A percentile compares a stretch with the other conserved stretches of the same genome.
Conservation (phyloP, 2,329 filamentous ascomycete species). For the Fusarium sp. region DNA sequence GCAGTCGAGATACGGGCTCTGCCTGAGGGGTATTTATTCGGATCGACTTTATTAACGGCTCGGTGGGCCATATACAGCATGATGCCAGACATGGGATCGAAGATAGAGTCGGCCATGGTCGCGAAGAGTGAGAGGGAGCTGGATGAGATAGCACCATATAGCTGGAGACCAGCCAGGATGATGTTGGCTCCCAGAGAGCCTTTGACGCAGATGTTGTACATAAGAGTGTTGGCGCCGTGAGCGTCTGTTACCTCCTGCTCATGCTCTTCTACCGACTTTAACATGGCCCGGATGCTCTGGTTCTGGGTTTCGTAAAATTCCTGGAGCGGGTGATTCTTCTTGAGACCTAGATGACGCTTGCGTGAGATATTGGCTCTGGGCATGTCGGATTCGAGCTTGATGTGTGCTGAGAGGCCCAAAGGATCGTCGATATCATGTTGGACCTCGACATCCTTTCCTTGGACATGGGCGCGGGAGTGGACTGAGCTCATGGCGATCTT, state of each 20-base stretch:
- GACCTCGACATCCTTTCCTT: neutral
- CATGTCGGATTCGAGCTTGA: conserved; percentile 52
- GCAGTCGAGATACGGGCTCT: conserved; percentile 95
- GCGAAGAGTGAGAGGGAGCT: conserved; percentile 94
- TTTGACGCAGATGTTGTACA: conserved; percentile 74
- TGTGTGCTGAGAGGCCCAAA: neutral
- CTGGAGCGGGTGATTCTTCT: conserved; percentile 69
- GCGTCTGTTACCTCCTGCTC: conserved; percentile 84
- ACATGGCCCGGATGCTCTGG: conserved; percentile 88
- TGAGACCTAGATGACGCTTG: conserved; percentile 68
- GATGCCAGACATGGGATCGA: conserved; percentile 90
- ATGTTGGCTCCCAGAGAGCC: conserved; percentile 86
- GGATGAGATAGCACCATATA: conserved; percentile 89
- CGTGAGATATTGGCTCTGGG: conserved; percentile 81
- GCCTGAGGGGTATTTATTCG: conserved; percentile 87
- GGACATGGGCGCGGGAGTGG: conserved; percentile 61
- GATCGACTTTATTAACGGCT: conserved; percentile 88
- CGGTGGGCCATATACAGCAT: conserved; percentile 88
- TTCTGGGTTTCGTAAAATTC: conserved; percentile 93
- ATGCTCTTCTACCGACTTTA: conserved; percentile 95
- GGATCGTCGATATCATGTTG: neutral
- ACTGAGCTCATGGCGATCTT: conserved; percentile 71
- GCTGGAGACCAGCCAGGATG: conserved; percentile 80
- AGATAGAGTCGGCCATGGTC: conserved; percentile 95
- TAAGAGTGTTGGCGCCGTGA: conserved; percentile 82